Evolutionary conservation across 2,329 filamentous ascomycete genomes (phyloP), one percentile per base, ranked within the genome.

Genomic region (Arthrinium phaeospermum): DNA sequence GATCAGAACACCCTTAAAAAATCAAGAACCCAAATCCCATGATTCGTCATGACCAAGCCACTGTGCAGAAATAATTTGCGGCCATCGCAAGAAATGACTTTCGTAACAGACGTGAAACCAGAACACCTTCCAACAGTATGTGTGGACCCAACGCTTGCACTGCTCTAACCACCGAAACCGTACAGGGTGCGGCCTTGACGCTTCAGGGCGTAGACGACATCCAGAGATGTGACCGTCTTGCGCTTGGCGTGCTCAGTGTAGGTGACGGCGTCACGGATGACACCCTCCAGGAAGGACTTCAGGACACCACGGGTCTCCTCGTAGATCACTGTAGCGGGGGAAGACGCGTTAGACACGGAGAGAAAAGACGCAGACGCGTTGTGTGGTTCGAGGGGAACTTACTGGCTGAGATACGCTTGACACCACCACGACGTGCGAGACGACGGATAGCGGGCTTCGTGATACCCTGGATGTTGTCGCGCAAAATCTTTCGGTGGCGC

Each of bases 401-500:
- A 94, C 92, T 97, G 84, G 95, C 95, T 81, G 95, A 98, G 82
- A 98, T 98, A 97, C 95, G 95, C 94, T 98, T 98, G 91, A 98
- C 95, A 95, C 95, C 95, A 87, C 95, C 95, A 96, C 95, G 95
- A 88, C 95, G 95, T 78, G 95, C 95, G 85, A 98, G 95, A 97
- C 95, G 95, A 82, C 95, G 93, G 87, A 98, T 98, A 81, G 95
- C 95, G 81, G 95, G 95, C 93, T 98, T 98, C 82, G 95, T 98
- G 84, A 98, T 98, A 88, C 95, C 95, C 89, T 98, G 95, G 84
- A 98, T 98, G 93, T 98, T 98, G 93, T 98, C 95, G 87, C 95
- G 94, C 86, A 98, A 91, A 90, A 98, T 98, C 94, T 98, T 98
- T 83, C 96, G 92, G 89, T 98, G 95, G 87, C 95, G 95, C 93